phyloP scores from a whole-genome alignment of 768 basidiomycete species.

The Mycena crocata region DNA sequence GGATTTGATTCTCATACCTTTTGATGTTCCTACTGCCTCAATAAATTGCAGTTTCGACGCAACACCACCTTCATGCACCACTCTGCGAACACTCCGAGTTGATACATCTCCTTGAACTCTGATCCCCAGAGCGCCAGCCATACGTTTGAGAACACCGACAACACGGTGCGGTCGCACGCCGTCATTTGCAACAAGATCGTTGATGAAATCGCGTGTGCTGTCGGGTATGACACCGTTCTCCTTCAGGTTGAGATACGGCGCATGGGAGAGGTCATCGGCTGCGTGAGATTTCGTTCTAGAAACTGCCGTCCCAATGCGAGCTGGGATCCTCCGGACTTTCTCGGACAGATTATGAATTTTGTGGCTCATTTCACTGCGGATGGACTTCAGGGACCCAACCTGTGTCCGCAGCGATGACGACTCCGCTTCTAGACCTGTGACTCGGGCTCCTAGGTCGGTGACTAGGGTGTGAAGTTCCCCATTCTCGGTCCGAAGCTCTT shows the following conservation, averaged over 20 bases:
- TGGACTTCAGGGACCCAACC: not conserved
- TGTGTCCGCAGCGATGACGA: not conserved
- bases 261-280: not conserved
- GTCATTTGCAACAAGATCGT: not conserved
- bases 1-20: too few species aligned
- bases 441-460: not conserved
- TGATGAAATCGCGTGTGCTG: not conserved
- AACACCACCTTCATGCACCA: not conserved
- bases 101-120: not conserved
- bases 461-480: not conserved
- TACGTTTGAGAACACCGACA: not conserved
- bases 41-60: not conserved
- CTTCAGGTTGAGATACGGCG: not conserved
- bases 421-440: not conserved
- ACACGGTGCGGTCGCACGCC: not conserved
- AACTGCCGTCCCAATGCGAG: not conserved
- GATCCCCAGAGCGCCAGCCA: not conserved
- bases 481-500: conserved; percentile 11
- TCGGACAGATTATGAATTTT: not conserved
- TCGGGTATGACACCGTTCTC: not conserved
- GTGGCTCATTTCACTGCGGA: not conserved
- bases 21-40: too few species aligned
- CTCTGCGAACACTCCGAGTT: not conserved
- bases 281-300: not conserved
- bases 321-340: not conserved